A percentile compares a stretch with the other conserved stretches of the same genome.
Evolutionary conservation across 495 filamentous ascomycete genomes (phyloP).

Genomic region (Pyrenula massariospora): DNA sequence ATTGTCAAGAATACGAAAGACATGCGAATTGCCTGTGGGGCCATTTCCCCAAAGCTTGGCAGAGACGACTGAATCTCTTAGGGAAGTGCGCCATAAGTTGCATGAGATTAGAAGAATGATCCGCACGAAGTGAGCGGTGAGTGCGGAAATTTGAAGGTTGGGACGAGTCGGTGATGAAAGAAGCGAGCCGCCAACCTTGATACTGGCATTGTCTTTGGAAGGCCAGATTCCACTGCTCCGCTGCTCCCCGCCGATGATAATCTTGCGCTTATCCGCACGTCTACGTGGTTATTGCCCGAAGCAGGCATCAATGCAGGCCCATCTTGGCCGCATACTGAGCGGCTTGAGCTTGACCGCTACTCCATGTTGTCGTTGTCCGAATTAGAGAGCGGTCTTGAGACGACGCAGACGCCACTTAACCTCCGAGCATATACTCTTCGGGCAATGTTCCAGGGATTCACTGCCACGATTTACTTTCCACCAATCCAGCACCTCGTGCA

Average conservation of each 20-base stretch:
- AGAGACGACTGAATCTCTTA: background rate
- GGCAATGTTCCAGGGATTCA: background rate
- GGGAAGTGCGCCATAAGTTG: background rate
- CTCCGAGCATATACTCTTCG: background rate
- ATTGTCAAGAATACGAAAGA: background rate
- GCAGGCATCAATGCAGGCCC: background rate
- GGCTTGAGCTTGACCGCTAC: background rate
- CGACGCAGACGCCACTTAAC: background rate
- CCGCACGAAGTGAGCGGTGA: background rate
- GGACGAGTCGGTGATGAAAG: background rate
- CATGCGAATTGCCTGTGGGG: background rate
- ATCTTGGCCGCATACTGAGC: background rate
- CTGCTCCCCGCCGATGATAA: background rate
- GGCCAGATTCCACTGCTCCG: background rate
- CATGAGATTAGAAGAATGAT: background rate
- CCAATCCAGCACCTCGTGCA: too few relatives aligned
- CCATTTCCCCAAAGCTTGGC: background rate
- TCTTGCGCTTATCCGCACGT: too few relatives aligned
- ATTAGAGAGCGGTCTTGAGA: background rate
- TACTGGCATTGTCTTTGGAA: background rate
- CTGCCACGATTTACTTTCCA: too few relatives aligned
- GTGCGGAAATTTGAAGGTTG: background rate
- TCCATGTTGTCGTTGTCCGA: background rate
- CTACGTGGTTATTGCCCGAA: too few relatives aligned
- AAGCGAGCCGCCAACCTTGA: background rate